A percentile compares a stretch with the other conserved stretches of the same genome.
Conservation (phyloP, 1,139 yeast species). For the Taiozyma onychis region DNA sequence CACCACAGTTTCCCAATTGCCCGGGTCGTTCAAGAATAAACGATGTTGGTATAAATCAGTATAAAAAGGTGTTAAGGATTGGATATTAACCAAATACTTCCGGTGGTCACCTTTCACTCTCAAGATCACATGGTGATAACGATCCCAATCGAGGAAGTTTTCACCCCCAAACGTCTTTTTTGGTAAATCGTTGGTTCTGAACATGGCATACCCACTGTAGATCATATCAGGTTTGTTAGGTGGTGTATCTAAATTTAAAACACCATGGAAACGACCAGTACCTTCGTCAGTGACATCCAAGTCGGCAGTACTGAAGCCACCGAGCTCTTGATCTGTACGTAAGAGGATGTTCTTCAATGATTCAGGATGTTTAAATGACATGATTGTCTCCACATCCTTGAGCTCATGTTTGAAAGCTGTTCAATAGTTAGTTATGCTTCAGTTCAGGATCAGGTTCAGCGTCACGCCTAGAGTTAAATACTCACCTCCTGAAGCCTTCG, state of each 20-base stretch:
- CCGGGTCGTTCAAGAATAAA: slow-evolving; percentile 65
- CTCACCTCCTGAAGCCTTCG: slow-evolving; percentile 9
- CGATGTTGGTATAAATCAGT: slow-evolving; percentile 84
- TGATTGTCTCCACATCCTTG: slow-evolving; percentile 33
- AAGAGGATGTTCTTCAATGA: slow-evolving; percentile 47
- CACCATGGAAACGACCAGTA: slow-evolving; percentile 64
- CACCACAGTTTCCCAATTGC: slow-evolving; percentile 80
- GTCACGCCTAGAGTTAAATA: not conserved
- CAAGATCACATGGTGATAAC: slow-evolving; percentile 52
- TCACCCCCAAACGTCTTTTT: slow-evolving; percentile 27
- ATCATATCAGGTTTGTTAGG: slow-evolving; percentile 61
- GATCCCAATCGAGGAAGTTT: slow-evolving; percentile 60
- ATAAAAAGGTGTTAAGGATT: slow-evolving; percentile 71
- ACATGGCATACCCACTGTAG: slow-evolving; percentile 83
- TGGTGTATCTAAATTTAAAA: slow-evolving; percentile 69
- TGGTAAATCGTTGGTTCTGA: slow-evolving; percentile 63
- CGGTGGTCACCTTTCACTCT: slow-evolving; percentile 72
- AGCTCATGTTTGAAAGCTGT: slow-evolving; percentile 11
- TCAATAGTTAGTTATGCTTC: not conserved
- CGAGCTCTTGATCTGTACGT: slow-evolving; percentile 68
- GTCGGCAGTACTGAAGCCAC: slow-evolving; percentile 69
- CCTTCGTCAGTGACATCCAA: slow-evolving; percentile 36
- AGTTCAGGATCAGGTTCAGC: too few relatives aligned
- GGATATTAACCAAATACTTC: slow-evolving; percentile 74
- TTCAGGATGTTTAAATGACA: slow-evolving; percentile 49